These are phyloP conservation scores for Marchantia polymorpha DNA, from an alignment of 225 moss, liverwort and hornwort species.

Conservation along the genomic window DNA sequence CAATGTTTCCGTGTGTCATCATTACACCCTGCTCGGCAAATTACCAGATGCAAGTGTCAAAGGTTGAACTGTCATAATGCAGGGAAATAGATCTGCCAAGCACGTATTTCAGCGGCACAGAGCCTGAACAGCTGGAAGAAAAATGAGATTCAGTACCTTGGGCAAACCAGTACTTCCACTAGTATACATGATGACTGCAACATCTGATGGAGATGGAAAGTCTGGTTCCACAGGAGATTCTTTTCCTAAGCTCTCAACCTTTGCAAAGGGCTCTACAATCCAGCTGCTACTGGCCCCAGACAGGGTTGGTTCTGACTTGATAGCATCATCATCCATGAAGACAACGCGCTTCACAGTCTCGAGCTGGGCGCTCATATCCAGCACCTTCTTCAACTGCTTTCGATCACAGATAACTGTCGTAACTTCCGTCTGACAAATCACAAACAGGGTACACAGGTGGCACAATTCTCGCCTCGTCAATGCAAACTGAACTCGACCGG, in stretches of 20 bases:
- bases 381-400: conserved; percentile 81
- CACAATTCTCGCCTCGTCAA: background rate
- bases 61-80: background rate
- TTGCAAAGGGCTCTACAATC: conserved; percentile 55
- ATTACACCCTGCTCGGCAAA: conserved; percentile 69
- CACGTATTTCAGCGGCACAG: background rate
- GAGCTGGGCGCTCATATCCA: conserved; percentile 56
- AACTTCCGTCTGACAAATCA: conserved; percentile 65
- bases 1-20: conserved; percentile 93
- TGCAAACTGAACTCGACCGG: background rate
- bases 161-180: conserved; percentile 98
- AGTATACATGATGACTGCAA: conserved; percentile 98
- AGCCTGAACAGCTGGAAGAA: background rate
- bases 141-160: conserved; percentile 48
- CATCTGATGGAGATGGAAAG: conserved; percentile 60
- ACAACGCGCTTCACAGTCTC: conserved; percentile 63
- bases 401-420: conserved; percentile 83
- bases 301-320: conserved; percentile 50
- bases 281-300: conserved; percentile 53
- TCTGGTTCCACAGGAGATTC: conserved; percentile 57
- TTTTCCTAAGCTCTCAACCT: conserved; percentile 68
- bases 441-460: background rate
- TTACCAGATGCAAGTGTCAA: background rate
- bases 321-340: conserved; percentile 69
- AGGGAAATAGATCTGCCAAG: background rate